A percentile compares a stretch with the other conserved stretches of the same genome.
Conservation (phyloP, 768 basidiomycete species). For the Boletus pseudo-olivaceus region DNA sequence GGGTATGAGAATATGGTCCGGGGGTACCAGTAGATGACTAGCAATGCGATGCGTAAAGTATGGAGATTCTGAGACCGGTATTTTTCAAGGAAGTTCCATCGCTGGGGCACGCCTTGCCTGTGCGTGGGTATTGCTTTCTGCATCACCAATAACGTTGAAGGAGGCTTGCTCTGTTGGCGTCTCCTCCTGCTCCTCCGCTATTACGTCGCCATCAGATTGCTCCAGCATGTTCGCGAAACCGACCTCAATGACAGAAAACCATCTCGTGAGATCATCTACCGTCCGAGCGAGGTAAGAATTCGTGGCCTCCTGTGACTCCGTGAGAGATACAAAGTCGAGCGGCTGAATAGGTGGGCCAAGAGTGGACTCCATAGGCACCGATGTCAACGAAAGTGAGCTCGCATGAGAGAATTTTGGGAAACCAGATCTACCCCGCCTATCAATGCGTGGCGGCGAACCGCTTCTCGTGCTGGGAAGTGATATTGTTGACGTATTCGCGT, state of each 20-base stretch:
- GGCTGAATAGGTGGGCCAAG: conserved; percentile 53
- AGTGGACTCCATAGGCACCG: conserved; percentile 28
- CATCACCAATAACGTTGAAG: conserved; percentile 4
- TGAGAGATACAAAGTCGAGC: conserved; percentile 61
- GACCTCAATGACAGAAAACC: conserved; percentile 70
- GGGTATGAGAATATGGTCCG: conserved; percentile 8
- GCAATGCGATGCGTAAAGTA: conserved; percentile 10
- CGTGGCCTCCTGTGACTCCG: conserved; percentile 54
- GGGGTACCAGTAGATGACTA: conserved; percentile 18
- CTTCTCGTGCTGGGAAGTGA: conserved; percentile 39
- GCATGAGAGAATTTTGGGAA: conserved; percentile 28
- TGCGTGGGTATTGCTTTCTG: conserved; percentile 6
- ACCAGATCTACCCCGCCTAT: conserved; percentile 20
- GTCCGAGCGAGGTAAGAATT: conserved; percentile 69
- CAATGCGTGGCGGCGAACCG: conserved; percentile 25
- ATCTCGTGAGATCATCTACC: conserved; percentile 71
- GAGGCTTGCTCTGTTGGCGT: conserved; percentile 23
- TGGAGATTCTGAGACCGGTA: not conserved
- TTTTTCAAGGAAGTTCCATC: conserved; percentile 20
- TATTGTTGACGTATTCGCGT: conserved; percentile 37
- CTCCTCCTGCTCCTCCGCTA: conserved; percentile 64
- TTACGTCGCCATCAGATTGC: conserved; percentile 45
- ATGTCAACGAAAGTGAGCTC: conserved; percentile 33
- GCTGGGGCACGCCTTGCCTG: conserved; percentile 11
- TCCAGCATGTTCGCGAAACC: conserved; percentile 71